Base-by-base conservation (phyloP, 371 early-diverging fungal genomes). In the Mortierella sp. region DNA sequence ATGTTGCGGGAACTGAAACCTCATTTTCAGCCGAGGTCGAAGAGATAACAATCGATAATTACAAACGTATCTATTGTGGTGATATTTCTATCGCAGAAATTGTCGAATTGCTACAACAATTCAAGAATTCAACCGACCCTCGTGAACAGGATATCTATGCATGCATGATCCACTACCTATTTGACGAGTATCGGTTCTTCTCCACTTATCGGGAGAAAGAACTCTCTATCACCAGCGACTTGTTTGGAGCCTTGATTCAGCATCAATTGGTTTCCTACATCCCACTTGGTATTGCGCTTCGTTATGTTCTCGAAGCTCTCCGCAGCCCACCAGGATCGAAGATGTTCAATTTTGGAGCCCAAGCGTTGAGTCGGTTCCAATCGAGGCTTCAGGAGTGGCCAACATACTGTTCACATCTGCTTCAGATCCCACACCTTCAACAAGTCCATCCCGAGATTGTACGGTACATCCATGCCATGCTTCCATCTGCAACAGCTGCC, bases 131-230 rank as follows among this genome's bases (percentile, higher is more conserved):
- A 10, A 67, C 85, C 26, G 87, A 88, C 62, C 74, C 85, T 19
- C 86, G 92, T 23, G 95, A 96, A 54, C 91, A 90, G 77, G 92
- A 95, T 35, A 84, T 94, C 12, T 96, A 88, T 83, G 89, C 88
- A 13, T 95, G 93, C 81, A 94, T 96, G 91, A 90, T 95, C 37
- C 92, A 93, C 80, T 92, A 92, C 61, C 85, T 96, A 15, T 92
- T 98, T 76, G 99, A 98, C 68, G 99, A 98, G 81, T 97, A 95
- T 83, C 90, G 92, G 47, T 98, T 95, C 75, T 97, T 98, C 66
- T 87, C 93, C 9, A 93, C 94, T 74, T 98, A 98, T 80, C 98
- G 98, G 2, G 97, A 96, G 49, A 93, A 93, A 72, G 95, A 97
- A 78, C 86, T 98, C n/a, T 83, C 90, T 3, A 90, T 96, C 31